Percentiles rank a stretch among this genome's conserved stretches.
Evolutionary conservation across 495 filamentous ascomycete genomes (phyloP).

Genomic region (Talaromyces liani): DNA sequence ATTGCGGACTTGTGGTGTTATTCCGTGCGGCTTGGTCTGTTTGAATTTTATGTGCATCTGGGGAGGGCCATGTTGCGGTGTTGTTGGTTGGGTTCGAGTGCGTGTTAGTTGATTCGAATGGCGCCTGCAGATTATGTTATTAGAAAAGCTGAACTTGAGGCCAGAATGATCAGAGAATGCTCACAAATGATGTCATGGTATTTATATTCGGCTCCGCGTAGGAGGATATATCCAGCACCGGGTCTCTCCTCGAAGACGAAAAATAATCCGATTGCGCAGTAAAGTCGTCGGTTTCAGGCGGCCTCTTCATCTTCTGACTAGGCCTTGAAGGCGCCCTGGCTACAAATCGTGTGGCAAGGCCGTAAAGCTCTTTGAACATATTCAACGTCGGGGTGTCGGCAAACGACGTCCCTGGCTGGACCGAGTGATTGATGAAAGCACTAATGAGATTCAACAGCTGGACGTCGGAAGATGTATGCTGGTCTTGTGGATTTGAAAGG

Average conservation of each 20-base stretch:
- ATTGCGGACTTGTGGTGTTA: background rate
- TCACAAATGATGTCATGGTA: conserved; percentile 2
- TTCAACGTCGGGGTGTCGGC: conserved; percentile 5
- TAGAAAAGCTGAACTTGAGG: background rate
- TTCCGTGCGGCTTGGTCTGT: background rate
- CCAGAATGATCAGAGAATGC: background rate
- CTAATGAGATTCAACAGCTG: conserved; percentile 1
- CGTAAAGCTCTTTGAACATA: conserved; percentile 5
- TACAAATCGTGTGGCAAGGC: background rate
- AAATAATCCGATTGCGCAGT: background rate
- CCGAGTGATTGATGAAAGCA: conserved; percentile 1
- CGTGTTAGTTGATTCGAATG: background rate
- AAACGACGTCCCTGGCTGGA: conserved; percentile 2
- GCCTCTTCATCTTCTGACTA: conserved; percentile 5
- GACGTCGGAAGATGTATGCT: conserved; percentile 4
- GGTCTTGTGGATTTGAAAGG: conserved; percentile 5
- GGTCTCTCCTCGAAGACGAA: background rate
- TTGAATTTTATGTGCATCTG: background rate
- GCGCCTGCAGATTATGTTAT: background rate
- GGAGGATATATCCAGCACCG: background rate
- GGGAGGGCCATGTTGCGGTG: background rate
- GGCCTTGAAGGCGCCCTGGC: background rate
- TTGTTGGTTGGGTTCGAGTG: background rate
- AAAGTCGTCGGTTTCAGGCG: background rate
- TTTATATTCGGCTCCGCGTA: background rate